phyloP scores from a whole-genome alignment of 2,329 filamentous ascomycete species.

The Peltaster fructicola region DNA sequence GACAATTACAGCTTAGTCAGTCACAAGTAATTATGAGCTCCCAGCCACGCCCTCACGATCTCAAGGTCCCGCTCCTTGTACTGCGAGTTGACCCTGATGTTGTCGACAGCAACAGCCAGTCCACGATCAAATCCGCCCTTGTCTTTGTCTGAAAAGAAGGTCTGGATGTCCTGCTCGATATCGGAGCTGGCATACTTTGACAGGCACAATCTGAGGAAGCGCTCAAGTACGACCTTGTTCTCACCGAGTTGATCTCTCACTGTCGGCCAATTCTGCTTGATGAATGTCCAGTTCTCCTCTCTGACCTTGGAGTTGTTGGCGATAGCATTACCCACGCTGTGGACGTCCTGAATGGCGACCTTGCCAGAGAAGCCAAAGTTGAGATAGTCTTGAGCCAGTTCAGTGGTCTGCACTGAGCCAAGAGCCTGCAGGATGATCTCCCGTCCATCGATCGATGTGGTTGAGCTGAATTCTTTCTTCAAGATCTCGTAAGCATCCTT shows the following conservation, averaged over 20 bases:
- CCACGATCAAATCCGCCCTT: slow-evolving; percentile 74
- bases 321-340: slow-evolving; percentile 58
- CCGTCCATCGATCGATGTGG: slow-evolving; percentile 76
- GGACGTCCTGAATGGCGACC: slow-evolving; percentile 76
- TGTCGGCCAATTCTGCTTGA: slow-evolving; percentile 66
- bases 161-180: slow-evolving; percentile 56
- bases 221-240: slow-evolving; percentile 78
- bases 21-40: slow-evolving; percentile 39
- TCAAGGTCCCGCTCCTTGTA: slow-evolving; percentile 65
- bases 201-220: slow-evolving; percentile 65
- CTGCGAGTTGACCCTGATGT: slow-evolving; percentile 62
- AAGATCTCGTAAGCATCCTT: slow-evolving; percentile 54
- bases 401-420: slow-evolving; percentile 51
- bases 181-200: slow-evolving; percentile 58
- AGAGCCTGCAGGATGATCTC: slow-evolving; percentile 66
- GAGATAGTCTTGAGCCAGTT: slow-evolving; percentile 50
- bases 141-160: slow-evolving; percentile 77
- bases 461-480: slow-evolving; percentile 69
- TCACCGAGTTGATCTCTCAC: slow-evolving; percentile 53
- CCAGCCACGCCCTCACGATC: slow-evolving; percentile 64
- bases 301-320: slow-evolving; percentile 57
- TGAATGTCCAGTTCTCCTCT: slow-evolving; percentile 64
- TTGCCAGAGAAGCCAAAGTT: slow-evolving; percentile 64
- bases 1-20: too few species aligned
- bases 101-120: slow-evolving; percentile 69